Evolutionary conservation across 2,329 filamentous ascomycete species (phyloP).

Genomic region (Penicillium sp.): DNA sequence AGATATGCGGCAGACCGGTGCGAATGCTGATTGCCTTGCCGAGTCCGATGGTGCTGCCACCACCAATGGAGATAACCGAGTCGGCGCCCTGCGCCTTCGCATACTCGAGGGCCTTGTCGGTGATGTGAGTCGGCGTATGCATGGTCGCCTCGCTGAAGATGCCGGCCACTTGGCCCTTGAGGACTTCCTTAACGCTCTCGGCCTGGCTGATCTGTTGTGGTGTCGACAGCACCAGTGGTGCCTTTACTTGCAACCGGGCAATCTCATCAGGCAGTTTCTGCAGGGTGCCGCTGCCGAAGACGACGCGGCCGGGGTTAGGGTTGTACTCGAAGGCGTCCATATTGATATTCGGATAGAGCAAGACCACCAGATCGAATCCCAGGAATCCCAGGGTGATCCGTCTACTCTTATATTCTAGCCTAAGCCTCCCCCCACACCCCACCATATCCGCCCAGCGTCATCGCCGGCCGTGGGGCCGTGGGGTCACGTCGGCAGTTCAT

Average conservation of each 20-base stretch:
- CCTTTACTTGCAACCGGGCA: slow-evolving; percentile 51
- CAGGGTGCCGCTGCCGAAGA: slow-evolving; percentile 62
- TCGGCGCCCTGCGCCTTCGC: slow-evolving; percentile 54
- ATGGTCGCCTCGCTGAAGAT: slow-evolving; percentile 63
- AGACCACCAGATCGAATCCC: background rate
- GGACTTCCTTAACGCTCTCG: slow-evolving; percentile 49
- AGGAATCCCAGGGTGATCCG: slow-evolving; percentile 3
- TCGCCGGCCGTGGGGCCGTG: slow-evolving; percentile 18
- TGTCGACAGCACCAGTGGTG: slow-evolving; percentile 62
- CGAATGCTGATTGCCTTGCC: slow-evolving; percentile 61
- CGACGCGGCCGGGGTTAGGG: slow-evolving; percentile 56
- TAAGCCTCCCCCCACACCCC: slow-evolving; percentile 20
- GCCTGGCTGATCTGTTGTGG: slow-evolving; percentile 56
- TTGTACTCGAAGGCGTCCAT: slow-evolving; percentile 64
- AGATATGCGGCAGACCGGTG: slow-evolving; percentile 61
- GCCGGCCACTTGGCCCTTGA: slow-evolving; percentile 54
- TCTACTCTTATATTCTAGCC: slow-evolving; percentile 20
- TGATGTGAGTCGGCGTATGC: slow-evolving; percentile 65
- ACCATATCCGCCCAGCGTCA: slow-evolving; percentile 17
- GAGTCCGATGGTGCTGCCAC: slow-evolving; percentile 66
- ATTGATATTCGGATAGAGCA: background rate
- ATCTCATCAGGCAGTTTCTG: slow-evolving; percentile 52
- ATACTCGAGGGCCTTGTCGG: slow-evolving; percentile 59
- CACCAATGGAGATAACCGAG: slow-evolving; percentile 64
- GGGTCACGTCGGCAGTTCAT: slow-evolving; percentile 23